Base-by-base conservation (phyloP, 768 basidiomycete genomes). In the Dendrothele bispora region DNA sequence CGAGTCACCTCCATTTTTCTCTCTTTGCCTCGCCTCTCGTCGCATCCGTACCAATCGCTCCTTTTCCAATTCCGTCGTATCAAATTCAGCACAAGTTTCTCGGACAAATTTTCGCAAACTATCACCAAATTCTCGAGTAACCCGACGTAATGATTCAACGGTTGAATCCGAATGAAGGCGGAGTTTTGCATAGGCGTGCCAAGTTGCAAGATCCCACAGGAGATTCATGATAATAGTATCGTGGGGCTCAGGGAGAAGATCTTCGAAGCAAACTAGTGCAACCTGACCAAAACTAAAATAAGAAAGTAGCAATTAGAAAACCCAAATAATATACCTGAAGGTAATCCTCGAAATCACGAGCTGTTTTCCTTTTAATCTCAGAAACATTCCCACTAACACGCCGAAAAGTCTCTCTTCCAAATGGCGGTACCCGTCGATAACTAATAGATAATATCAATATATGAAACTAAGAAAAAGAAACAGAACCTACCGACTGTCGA, bases 121-220 rank as follows among this genome's bases (percentile, higher is more conserved):
- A 62, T 55, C 72, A 69, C 72, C 70, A 74, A 15, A 56, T 58
- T 4, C 57, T 58, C 3, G n/a, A n/a, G n/a, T n/a, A n/a, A n/a
- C n/a, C n/a, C n/a, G n/a, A n/a, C n/a, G n/a, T n/a, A n/a, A n/a
- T n/a, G n/a, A n/a, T n/a, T n/a, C n/a, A n/a, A n/a, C n/a, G n/a
- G n/a, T n/a, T n/a, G n/a, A n/a, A n/a, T n/a, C n/a, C n/a, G n/a
- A n/a, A n/a, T n/a, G n/a, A n/a, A n/a, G n/a, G n/a, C n/a, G n/a
- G n/a, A n/a, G n/a, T n/a, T n/a, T n/a, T n/a, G n/a, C n/a, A n/a
- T n/a, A n/a, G n/a, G n/a, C n/a, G n/a, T n/a, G n/a, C n/a, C n/a
- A n/a, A n/a, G n/a, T n/a, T n/a, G n/a, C n/a, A n/a, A n/a, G n/a
- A n/a, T n/a, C n/a, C n/a, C n/a, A n/a, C n/a, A n/a, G n/a, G n/a